phyloP scores from a whole-genome alignment of 2,329 filamentous ascomycete species.

The Monascus ruber region DNA sequence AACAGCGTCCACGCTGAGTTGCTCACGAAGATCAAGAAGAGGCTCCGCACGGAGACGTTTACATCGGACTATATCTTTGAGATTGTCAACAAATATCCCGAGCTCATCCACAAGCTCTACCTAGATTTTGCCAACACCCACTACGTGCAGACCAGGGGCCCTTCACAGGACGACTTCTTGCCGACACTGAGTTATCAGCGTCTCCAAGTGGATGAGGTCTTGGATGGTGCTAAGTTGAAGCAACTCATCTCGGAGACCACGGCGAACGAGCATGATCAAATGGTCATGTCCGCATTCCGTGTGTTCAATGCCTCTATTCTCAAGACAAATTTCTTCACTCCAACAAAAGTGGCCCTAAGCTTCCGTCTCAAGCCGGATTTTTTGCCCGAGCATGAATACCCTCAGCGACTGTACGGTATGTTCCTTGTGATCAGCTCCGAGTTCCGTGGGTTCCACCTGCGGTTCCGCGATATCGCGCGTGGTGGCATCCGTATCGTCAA shows the following conservation, averaged over 20 bases:
- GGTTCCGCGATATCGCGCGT: conserved; percentile 92
- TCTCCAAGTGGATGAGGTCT: conserved; percentile 58
- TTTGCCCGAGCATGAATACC: conserved; percentile 83
- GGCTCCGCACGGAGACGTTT: conserved; percentile 91
- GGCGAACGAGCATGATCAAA: conserved; percentile 87
- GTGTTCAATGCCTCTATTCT: conserved; percentile 88
- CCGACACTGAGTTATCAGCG: conserved; percentile 58
- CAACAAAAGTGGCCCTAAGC: conserved; percentile 93
- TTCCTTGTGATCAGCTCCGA: conserved; percentile 96
- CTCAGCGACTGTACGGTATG: conserved; percentile 91
- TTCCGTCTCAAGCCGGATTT: conserved; percentile 78
- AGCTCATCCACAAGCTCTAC: conserved; percentile 77
- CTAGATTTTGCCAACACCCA: conserved; percentile 85
- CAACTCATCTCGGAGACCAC: conserved; percentile 69
- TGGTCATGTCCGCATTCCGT: conserved; percentile 95
- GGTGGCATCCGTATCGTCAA: conserved; percentile 98
- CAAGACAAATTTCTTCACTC: conserved; percentile 97
- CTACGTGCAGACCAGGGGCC: conserved; percentile 54
- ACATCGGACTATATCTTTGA: conserved; percentile 96
- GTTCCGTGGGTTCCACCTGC: conserved; percentile 91
- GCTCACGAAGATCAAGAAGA: conserved; percentile 87
- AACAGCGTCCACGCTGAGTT: conserved; percentile 80
- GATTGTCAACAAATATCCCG: conserved; percentile 85
- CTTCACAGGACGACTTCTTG: conserved; percentile 55
- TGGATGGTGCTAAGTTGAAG: conserved; percentile 63